Percentiles rank a stretch among this genome's conserved stretches.
phyloP scores from a whole-genome alignment of 306 rosid genomes.

The Coriaria nepalensis region DNA sequence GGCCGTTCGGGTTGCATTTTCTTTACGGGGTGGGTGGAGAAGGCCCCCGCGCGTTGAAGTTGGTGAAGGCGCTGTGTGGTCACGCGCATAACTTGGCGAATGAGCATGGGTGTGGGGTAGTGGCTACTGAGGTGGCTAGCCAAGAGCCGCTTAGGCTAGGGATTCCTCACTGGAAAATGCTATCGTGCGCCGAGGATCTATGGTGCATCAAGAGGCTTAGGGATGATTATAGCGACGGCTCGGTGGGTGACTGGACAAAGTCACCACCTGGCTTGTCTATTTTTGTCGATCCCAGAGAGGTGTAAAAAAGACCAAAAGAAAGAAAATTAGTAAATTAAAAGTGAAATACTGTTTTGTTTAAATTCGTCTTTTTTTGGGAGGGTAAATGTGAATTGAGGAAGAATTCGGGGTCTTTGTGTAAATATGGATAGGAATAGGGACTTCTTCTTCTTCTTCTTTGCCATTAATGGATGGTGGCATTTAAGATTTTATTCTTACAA shows the following conservation, averaged over 20 bases:
- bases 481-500: too few species aligned
- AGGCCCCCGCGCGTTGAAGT: constrained; percentile 33
- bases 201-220: constrained; percentile 69
- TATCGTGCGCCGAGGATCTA: constrained; percentile 49
- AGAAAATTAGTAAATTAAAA: too few species aligned
- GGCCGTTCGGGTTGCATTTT: constrained; percentile 58
- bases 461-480: too few species aligned
- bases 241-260: constrained; percentile 73
- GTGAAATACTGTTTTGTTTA: too few species aligned
- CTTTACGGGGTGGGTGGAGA: constrained; percentile 57
- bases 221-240: constrained; percentile 50
- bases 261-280: constrained; percentile 47
- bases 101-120: constrained; percentile 46
- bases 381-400: too few species aligned
- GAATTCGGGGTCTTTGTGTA: too few species aligned
- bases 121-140: constrained; percentile 54
- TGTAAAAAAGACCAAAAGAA: constrained; percentile 14
- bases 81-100: constrained; percentile 52
- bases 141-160: constrained; percentile 41
- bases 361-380: too few species aligned
- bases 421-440: too few species aligned
- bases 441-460: too few species aligned
- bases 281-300: constrained; percentile 77
- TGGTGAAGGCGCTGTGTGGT: constrained; percentile 37
- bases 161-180: constrained; percentile 59